These are phyloP conservation scores for Spergularia azorica DNA, from an alignment of 179 eudicot species.

Conservation along the genomic window DNA sequence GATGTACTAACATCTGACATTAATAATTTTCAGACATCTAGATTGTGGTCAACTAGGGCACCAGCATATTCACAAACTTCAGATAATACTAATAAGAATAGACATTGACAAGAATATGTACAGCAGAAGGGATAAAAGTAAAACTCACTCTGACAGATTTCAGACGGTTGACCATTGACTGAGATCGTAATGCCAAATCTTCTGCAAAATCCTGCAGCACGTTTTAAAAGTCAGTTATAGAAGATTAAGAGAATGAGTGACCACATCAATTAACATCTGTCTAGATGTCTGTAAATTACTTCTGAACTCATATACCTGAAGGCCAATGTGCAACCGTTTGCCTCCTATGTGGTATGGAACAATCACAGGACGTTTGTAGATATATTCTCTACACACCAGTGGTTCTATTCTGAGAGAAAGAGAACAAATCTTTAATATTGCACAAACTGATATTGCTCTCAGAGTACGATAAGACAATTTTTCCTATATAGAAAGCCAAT, in stretches of 20 bases:
- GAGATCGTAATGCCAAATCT: conserved; percentile 72
- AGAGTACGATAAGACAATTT: conserved; percentile 2
- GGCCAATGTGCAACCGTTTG: conserved; percentile 83
- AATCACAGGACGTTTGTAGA: conserved; percentile 75
- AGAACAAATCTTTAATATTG: conserved; percentile 10
- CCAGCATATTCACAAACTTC: too few species aligned
- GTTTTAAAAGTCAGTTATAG: conserved; percentile 18
- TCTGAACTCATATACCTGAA: conserved; percentile 54
- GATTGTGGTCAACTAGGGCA: too few species aligned
- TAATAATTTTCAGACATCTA: not conserved
- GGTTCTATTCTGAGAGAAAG: conserved; percentile 78
- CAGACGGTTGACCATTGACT: conserved; percentile 52
- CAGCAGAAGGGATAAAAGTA: conserved; percentile 9
- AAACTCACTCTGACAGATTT: conserved; percentile 57
- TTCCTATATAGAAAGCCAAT: not conserved
- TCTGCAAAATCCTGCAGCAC: conserved; percentile 84
- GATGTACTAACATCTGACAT: not conserved
- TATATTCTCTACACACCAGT: conserved; percentile 78
- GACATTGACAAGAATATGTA: not conserved
- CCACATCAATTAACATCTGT: not conserved
- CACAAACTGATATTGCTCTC: not conserved
- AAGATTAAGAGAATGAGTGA: conserved; percentile 1
- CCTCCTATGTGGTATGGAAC: conserved; percentile 97
- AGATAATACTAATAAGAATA: too few species aligned
- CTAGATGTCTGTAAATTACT: not conserved